Conservation (phyloP, 2,329 filamentous ascomycete genomes). For the Sarocladium strictum region DNA sequence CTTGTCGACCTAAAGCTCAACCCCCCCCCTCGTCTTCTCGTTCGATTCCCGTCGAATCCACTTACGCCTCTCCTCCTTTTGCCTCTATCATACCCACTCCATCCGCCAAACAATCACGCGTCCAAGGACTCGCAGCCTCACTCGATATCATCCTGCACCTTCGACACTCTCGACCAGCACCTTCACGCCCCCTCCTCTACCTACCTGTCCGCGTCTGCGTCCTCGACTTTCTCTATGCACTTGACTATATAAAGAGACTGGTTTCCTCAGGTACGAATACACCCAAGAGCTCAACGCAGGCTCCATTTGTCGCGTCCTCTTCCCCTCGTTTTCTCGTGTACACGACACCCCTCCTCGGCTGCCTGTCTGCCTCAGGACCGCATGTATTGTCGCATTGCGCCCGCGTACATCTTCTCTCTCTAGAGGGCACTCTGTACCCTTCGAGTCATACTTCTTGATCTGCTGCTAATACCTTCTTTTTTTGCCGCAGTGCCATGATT, state of each 20-base stretch:
- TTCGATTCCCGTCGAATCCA: too few relatives aligned
- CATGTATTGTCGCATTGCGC: background rate
- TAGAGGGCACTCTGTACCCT: background rate
- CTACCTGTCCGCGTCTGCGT: background rate
- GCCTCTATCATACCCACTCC: background rate
- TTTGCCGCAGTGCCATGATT: slow-evolving; percentile 26
- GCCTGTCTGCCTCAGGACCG: background rate
- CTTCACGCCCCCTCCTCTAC: background rate
- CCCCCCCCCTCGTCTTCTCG: background rate
- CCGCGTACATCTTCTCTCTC: background rate
- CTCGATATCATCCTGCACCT: background rate
- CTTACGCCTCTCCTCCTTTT: background rate
- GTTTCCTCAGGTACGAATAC: background rate
- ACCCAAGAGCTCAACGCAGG: background rate
- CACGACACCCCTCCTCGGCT: background rate
- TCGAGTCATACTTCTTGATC: slow-evolving; percentile 1
- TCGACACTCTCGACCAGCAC: background rate
- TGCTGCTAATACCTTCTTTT: background rate
- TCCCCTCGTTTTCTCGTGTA: background rate
- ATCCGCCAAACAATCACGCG: slow-evolving; percentile 5
- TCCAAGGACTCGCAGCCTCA: slow-evolving; percentile 2
- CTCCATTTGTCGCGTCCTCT: background rate
- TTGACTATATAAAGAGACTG: background rate
- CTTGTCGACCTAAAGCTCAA: too few relatives aligned
- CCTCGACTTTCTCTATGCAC: background rate